Evolutionary conservation across 768 basidiomycete genomes (phyloP).

Genomic region (Suillus subaureus): DNA sequence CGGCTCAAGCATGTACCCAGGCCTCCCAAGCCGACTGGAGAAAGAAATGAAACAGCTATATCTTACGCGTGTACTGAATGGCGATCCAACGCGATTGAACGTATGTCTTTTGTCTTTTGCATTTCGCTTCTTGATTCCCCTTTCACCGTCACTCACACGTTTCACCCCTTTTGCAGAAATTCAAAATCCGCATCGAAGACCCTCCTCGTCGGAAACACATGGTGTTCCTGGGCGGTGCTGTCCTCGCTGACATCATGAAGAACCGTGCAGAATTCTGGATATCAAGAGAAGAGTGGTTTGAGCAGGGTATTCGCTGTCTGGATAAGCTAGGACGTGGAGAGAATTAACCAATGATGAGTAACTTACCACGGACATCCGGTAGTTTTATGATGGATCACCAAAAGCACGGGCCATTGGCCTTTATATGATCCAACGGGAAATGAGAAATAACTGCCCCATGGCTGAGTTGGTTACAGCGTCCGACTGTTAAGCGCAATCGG

Average conservation of each 20-base stretch:
- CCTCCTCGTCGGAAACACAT: slow-evolving; percentile 98
- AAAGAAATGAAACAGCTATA: slow-evolving; percentile 99
- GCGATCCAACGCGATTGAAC: slow-evolving; percentile 82
- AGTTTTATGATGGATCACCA: slow-evolving; percentile 1
- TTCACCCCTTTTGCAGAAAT: slow-evolving; percentile 65
- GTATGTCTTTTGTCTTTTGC: slow-evolving; percentile 49
- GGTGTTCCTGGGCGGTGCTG: slow-evolving; percentile 99
- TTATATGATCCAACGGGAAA: not conserved
- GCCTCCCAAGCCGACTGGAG: slow-evolving; percentile 93
- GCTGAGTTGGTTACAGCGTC: slow-evolving; percentile 55
- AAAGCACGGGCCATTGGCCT: not conserved
- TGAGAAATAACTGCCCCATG: slow-evolving; percentile 42
- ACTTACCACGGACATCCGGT: not conserved
- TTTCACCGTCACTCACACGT: not conserved
- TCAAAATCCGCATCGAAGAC: slow-evolving; percentile 98
- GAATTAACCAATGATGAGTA: slow-evolving; percentile 22
- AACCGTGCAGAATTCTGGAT: slow-evolving; percentile 94
- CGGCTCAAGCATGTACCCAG: slow-evolving; percentile 98
- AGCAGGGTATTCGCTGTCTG: slow-evolving; percentile 79
- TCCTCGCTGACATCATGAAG: slow-evolving; percentile 99
- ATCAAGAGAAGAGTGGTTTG: slow-evolving; percentile 91
- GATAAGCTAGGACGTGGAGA: slow-evolving; percentile 85
- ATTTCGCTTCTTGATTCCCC: not conserved
- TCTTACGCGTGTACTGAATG: slow-evolving; percentile 83
- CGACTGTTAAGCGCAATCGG: slow-evolving; percentile 48